Conservation (phyloP, 2,329 filamentous ascomycete species). For the Exophiala sp. region DNA sequence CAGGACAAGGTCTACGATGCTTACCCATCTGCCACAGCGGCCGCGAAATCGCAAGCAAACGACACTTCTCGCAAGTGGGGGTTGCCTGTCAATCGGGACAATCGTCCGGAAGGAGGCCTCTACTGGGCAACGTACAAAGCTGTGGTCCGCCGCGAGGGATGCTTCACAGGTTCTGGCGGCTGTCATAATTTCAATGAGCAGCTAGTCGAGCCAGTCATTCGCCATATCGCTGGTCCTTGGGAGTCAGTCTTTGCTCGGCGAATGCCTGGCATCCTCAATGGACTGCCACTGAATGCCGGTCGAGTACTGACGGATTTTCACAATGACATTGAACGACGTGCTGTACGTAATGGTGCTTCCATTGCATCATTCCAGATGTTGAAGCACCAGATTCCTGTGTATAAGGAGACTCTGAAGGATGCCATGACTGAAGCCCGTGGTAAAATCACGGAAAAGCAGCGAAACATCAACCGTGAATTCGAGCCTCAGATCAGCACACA, state of each 20-base stretch:
- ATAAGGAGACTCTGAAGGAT: constrained; percentile 41
- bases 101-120: constrained; percentile 45
- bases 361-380: constrained; percentile 33
- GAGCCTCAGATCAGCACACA: constrained; percentile 44
- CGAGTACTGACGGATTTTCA: constrained; percentile 11
- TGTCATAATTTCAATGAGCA: constrained; percentile 33
- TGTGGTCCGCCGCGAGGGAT: constrained; percentile 50
- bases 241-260: constrained; percentile 31
- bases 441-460: constrained; percentile 46
- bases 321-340: constrained; percentile 39
- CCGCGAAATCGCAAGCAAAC: constrained; percentile 30
- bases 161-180: constrained; percentile 41
- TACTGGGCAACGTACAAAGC: constrained; percentile 56
- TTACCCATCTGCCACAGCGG: constrained; percentile 18
- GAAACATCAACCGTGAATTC: constrained; percentile 54
- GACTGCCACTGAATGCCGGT: constrained; percentile 31
- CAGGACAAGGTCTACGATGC: constrained; percentile 45
- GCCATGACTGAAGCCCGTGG: constrained; percentile 34
- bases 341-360: constrained; percentile 37
- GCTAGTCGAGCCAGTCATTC: constrained; percentile 30
- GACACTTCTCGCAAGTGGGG: constrained; percentile 41
- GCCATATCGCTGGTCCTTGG: constrained; percentile 41
- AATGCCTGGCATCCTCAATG: constrained; percentile 13
- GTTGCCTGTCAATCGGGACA: constrained; percentile 32
- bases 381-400: constrained; percentile 41